phyloP scores from a whole-genome alignment of 306 rosid species.

The Psophocarpus tetragonolobus region DNA sequence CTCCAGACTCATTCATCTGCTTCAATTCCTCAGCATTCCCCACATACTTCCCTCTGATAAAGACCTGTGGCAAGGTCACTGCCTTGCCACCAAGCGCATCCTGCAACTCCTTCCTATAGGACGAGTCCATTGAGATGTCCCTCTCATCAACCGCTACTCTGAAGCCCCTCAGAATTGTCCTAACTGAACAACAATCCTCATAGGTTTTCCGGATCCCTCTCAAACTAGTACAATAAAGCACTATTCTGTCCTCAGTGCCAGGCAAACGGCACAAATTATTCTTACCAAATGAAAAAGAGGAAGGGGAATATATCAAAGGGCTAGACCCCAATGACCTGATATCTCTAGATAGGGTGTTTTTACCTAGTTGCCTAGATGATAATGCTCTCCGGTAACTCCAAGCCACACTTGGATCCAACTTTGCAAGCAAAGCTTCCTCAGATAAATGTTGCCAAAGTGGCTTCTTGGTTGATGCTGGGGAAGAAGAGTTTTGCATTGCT shows the following conservation, averaged over 20 bases:
- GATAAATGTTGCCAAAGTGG: constrained; percentile 89
- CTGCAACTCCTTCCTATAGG: constrained; percentile 61
- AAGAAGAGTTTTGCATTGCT: constrained; percentile 28
- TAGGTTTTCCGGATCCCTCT: constrained; percentile 76
- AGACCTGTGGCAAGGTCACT: constrained; percentile 65
- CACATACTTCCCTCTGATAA: constrained; percentile 57
- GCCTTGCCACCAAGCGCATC: constrained; percentile 45
- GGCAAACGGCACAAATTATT: constrained; percentile 34
- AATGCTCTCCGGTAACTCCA: constrained; percentile 72
- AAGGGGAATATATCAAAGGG: constrained; percentile 42
- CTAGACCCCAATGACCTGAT: constrained; percentile 56
- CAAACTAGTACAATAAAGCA: constrained; percentile 72
- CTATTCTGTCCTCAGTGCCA: constrained; percentile 60
- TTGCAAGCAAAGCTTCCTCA: constrained; percentile 74
- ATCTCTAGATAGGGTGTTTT: constrained; percentile 25
- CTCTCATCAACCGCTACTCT: constrained; percentile 74
- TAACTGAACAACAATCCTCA: constrained; percentile 75
- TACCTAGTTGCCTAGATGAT: constrained; percentile 60
- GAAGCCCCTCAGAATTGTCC: constrained; percentile 59
- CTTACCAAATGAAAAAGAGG: background rate
- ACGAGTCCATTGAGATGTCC: constrained; percentile 85
- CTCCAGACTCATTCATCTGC: constrained; percentile 67
- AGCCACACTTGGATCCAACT: constrained; percentile 74
- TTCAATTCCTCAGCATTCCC: constrained; percentile 79
- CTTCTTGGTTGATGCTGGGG: constrained; percentile 38